These are phyloP conservation scores for Diaporthe capsici DNA, from an alignment of 2,329 filamentous ascomycete species.

Conservation along the genomic window DNA sequence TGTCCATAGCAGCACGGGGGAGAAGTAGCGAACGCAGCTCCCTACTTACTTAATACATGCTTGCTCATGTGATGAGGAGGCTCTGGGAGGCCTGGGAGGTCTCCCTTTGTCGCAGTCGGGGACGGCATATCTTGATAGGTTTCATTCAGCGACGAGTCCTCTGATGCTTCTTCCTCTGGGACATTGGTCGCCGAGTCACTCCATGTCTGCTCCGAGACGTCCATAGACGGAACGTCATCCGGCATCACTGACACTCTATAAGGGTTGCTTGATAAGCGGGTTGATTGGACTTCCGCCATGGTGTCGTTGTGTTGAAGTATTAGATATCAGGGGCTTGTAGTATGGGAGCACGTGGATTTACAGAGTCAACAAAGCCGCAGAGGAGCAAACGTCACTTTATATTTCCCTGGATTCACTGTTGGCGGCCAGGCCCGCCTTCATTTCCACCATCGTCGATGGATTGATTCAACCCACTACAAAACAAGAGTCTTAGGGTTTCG, in stretches of 20 bases:
- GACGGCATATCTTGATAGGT: background rate
- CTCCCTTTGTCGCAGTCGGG: background rate
- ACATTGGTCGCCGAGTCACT: background rate
- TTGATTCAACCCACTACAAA: background rate
- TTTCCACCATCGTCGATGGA: background rate
- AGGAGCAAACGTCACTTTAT: background rate
- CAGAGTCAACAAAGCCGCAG: background rate
- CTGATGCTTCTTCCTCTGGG: background rate
- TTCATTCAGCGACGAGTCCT: background rate
- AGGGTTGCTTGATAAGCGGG: background rate
- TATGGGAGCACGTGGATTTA: background rate
- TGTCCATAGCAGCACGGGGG: background rate
- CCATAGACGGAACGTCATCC: constrained; percentile 2
- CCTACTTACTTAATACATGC: background rate
- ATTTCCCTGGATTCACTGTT: background rate
- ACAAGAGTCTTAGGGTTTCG: background rate
- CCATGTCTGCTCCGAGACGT: constrained; percentile 18
- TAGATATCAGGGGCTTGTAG: background rate
- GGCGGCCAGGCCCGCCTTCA: background rate
- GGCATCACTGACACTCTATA: constrained; percentile 3
- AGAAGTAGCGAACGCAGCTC: too few relatives aligned
- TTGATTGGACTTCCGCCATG: background rate
- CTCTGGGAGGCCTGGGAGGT: background rate
- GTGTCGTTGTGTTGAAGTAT: background rate
- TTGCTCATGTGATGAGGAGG: background rate